phyloP scores from a whole-genome alignment of 2,329 filamentous ascomycete genomes.

The Diplodia intermedia region DNA sequence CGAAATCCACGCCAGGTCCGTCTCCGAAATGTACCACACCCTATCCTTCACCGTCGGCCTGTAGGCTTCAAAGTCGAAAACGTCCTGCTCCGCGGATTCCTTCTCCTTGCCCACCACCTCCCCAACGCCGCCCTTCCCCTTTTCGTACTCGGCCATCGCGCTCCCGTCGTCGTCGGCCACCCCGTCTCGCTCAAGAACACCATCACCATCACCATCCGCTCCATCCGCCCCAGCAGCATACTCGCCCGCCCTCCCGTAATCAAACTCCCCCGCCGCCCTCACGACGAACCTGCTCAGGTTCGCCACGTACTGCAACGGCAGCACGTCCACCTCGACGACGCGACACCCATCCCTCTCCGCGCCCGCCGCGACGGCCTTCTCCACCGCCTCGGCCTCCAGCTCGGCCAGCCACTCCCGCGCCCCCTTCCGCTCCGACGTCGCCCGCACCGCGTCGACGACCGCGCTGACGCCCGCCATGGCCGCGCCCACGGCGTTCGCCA shows the following conservation, averaged over 20 bases:
- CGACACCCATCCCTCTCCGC: slow-evolving; percentile 49
- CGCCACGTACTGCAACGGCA: slow-evolving; percentile 45
- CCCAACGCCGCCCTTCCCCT: neutral
- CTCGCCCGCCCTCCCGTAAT: slow-evolving; percentile 5
- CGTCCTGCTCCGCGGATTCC: neutral
- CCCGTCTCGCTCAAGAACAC: neutral
- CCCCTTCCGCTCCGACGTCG: slow-evolving; percentile 17
- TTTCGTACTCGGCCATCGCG: slow-evolving; percentile 5
- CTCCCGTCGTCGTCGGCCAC: neutral
- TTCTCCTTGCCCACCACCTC: neutral
- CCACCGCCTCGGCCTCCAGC: slow-evolving; percentile 49
- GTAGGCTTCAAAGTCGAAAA: slow-evolving; percentile 45
- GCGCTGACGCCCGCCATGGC: slow-evolving; percentile 64
- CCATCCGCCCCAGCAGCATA: neutral
- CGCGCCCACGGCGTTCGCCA: slow-evolving; percentile 67
- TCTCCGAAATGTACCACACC: slow-evolving; percentile 64
- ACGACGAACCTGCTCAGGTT: slow-evolving; percentile 38
- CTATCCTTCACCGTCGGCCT: slow-evolving; percentile 54
- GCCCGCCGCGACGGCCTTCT: slow-evolving; percentile 46
- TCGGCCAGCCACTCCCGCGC: slow-evolving; percentile 46
- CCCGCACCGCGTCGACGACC: slow-evolving; percentile 57
- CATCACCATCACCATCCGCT: neutral
- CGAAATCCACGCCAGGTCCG: slow-evolving; percentile 64
- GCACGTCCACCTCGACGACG: slow-evolving; percentile 56
- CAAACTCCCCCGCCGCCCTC: slow-evolving; percentile 31